Base-by-base conservation (phyloP, 306 rosid species). In the Pueraria montana region DNA sequence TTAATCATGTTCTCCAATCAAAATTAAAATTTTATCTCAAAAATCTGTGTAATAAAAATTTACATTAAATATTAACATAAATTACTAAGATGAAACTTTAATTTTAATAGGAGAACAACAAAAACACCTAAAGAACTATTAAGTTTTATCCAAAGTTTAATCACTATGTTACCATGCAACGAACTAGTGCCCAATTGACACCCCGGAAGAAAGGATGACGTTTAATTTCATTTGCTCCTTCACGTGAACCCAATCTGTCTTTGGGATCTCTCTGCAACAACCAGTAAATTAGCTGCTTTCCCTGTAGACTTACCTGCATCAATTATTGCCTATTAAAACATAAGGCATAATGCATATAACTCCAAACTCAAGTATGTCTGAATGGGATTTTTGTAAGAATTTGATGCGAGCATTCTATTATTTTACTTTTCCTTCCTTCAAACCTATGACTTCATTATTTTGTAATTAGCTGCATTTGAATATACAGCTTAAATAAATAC, bases 181-280 rank as follows among this genome's bases (percentile, higher is more conserved):
- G 99, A 81, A 96, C 84, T 24, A 96, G 93, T 46, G 99, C 94
- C 99, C 99, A 96, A 77, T 90, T 92, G 89, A 96, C 27, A 52
- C 93, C 91, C 3, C 86, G 80, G 83, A 96, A 96, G 89, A 96
- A 96, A 11, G 99, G 89, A 52, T 94, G 99, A 8, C 85, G 63
- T 84, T 96, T 96, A 58, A 96, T 87, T 89, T 96, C 97, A 66
- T 84, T 87, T n/a, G 97, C 95, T 38, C 99, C 99, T 90, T 91
- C 94, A 18, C 34, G 80, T 52, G 98, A 90, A 18, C 97, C 94
- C 89, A 96, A 82, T 92, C 99, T 90, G 75, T 80, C 84, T 71
- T 89, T 88, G 76, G 98, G 97, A 86, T 96, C 99, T 83, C 93
- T 87, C 7, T 94, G 97, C 85, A 96, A 46, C 80, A 96, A 72